Conservation (phyloP, 768 basidiomycete species). For the Phaeotremella skinneri region DNA sequence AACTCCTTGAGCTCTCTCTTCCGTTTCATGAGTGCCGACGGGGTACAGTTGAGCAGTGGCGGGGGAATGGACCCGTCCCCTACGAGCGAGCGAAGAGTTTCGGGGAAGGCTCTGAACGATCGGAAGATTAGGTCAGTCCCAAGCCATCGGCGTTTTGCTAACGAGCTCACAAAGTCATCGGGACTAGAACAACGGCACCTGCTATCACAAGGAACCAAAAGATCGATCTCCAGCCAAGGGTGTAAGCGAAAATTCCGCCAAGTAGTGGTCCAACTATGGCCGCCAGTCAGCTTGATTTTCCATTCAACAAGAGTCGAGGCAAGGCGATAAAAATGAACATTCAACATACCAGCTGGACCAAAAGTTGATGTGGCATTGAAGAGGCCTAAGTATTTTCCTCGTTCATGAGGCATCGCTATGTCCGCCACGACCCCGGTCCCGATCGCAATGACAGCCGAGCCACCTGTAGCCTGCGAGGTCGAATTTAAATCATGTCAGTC, state of each 20-base stretch:
- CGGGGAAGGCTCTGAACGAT: conserved; percentile 53
- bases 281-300: neutral
- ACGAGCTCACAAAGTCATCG: conserved; percentile 53
- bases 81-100: conserved; percentile 54
- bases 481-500: neutral
- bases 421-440: conserved; percentile 80
- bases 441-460: conserved; percentile 72
- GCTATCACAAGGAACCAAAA: conserved; percentile 48
- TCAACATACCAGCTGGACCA: conserved; percentile 32
- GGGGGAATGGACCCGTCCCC: conserved; percentile 45
- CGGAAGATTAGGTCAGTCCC: neutral
- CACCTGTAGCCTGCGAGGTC: conserved; percentile 60
- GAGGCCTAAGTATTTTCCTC: conserved; percentile 71
- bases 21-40: conserved; percentile 23
- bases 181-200: conserved; percentile 29
- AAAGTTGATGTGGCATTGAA: conserved; percentile 53
- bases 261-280: conserved; percentile 58
- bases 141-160: neutral
- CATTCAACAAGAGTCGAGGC: neutral
- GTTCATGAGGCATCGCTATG: conserved; percentile 68
- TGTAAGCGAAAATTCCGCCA: conserved; percentile 58
- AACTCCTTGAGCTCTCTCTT: conserved; percentile 16
- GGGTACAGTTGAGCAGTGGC: conserved; percentile 26
- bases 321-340: too few relatives aligned
- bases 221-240: conserved; percentile 61